phyloP scores from a whole-genome alignment of 208 protist genomes.

The Acanthamoeba culbertsoni region DNA sequence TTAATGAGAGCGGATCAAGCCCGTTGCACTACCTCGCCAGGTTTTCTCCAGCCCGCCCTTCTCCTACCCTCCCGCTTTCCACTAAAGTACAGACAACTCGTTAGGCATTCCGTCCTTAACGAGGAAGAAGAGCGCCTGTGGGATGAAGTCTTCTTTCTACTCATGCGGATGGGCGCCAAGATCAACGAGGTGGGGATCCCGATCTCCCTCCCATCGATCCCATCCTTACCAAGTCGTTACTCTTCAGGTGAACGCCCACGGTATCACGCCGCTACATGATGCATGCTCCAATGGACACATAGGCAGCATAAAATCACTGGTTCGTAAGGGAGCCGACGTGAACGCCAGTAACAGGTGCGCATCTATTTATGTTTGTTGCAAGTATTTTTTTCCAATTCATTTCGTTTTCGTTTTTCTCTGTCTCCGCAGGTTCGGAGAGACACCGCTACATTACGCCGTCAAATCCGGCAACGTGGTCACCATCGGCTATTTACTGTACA shows the following conservation, averaged over 20 bases:
- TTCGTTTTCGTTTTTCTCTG: background rate
- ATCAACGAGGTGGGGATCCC: background rate
- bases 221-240: background rate
- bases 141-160: background rate
- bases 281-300: background rate
- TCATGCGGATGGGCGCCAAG: background rate
- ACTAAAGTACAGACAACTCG: background rate
- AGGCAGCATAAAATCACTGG: background rate
- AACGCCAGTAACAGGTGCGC: background rate
- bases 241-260: background rate
- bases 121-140: background rate
- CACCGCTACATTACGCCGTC: constrained; percentile 9
- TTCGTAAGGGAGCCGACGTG: background rate
- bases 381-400: too few species aligned
- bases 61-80: background rate
- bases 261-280: constrained; percentile 37
- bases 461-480: background rate
- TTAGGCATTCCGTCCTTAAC: background rate
- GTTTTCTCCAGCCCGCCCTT: background rate
- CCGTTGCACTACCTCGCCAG: constrained; percentile 38
- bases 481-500: background rate
- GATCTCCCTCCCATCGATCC: too few species aligned
- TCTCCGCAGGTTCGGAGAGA: constrained; percentile 17
- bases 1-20: background rate
- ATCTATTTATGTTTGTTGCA: background rate